Evolutionary conservation across 352 stramenopile genomes (phyloP), one percentile per base, ranked within the genome.

Genomic region (Thalassiosira mediterranea): DNA sequence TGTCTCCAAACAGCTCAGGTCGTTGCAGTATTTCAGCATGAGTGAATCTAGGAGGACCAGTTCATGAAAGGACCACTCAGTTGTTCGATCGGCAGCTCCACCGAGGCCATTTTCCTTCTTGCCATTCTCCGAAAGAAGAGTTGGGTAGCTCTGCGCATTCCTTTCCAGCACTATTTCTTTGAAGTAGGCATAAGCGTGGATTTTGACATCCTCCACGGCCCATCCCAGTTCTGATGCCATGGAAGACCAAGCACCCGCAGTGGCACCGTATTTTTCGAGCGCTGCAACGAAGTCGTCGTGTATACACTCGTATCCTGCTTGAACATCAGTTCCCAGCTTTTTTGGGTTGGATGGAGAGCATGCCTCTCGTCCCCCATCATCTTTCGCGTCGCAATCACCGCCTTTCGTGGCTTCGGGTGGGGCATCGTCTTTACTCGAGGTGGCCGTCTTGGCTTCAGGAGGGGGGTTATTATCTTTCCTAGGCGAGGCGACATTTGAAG

Each of bases 111-210:
- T n/a, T 1, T 31, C 15, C 23, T 23, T 29, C 32, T 54, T 11
- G 3, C 5, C 37, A 44, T 44, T 44, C 15, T 44, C 37, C n/a
- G n/a, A n/a, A n/a, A n/a, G n/a, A n/a, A n/a, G n/a, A 44, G 15
- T 15, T 44, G 37, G 37, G 8, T 15, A 15, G 15, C 8, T 44
- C 8, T 44, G 8, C 37, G 8, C 23, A 25, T 42, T 56, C 42
- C 42, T 68, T 46, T 47, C 7, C 28, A 23, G 40, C 0, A 68
- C 42, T n/a, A 77, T 40, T 15, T 48, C 5, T 23, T 71, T 63
- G 25, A 77, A 71, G 38, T 71, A 77, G 13, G 57, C 62, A 54
- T 71, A 77, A 8, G 68, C 68, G 64, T 77, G 63, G 0, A 77
- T 48, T 51, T 77, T 77, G 13, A 77, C 68, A 40, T 71, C 58